Evolutionary conservation across 1,284 basidiomycete species (phyloP), one percentile per base, ranked within the genome.

Genomic region (Cutaneotrichosporon dermatis): DNA sequence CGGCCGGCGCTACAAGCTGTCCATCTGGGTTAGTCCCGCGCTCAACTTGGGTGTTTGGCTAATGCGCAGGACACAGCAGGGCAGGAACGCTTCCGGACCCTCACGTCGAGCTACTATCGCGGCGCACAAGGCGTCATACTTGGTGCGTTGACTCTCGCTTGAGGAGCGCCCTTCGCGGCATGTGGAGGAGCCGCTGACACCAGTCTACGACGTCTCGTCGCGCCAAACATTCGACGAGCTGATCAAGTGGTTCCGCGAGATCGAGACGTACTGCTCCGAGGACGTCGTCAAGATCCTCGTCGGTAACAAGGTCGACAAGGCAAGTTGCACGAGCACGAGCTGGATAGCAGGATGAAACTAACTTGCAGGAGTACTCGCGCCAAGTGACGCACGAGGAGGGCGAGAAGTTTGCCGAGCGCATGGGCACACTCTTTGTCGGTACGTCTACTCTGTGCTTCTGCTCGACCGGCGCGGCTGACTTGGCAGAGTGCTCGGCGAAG

Each of bases 21-120:
- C 76, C 37, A 82, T 84, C 60, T 84, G 83, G 83, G 82, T 79
- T 50, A 55, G 76, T 64, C 1, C 25, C 11, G 25, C n/a, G 16
- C 7, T 9, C 6, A 2, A 5, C 39, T 2, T 4, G 25, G 25
- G 25, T 25, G 25, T 9, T 42, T 44, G 42, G 44, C 52, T 25
- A 25, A 25, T 25, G 25, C 39, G 11, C 68, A 92, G 90, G 92
- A 95, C 63, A 97, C 93, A 63, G 93, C 93, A 71, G 90, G 90
- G 84, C 93, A 97, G 79, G 93, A 97, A 80, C 86, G 94, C 39
- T 97, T 97, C 86, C 86, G 93, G 66, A 96, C 93, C 12, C 92
- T 97, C 75, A 96, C 94, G n/a, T 93, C 91, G 41, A 92, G 91
- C 51, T 96, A 96, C 83, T 97, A 97, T 79, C 85, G 93, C 65